These are phyloP conservation scores for Solanum lycopersicoides DNA, from an alignment of 257 asterid genomes.

Conservation along the genomic window DNA sequence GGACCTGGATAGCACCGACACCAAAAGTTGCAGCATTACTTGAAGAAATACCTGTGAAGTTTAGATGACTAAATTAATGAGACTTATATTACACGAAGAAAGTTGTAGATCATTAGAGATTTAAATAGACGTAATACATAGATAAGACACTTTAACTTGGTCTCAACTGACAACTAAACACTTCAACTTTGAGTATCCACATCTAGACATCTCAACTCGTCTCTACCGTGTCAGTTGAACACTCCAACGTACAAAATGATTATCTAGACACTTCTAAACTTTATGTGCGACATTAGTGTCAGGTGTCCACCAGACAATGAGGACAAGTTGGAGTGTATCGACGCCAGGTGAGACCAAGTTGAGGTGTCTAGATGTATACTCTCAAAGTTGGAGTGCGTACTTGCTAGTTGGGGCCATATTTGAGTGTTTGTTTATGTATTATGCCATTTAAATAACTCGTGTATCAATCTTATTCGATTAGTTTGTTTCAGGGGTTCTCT, in stretches of 20 bases:
- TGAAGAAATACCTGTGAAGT: constrained; percentile 64
- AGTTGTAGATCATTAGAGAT: not conserved
- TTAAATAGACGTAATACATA: not conserved
- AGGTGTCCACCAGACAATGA: not conserved
- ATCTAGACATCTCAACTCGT: not conserved
- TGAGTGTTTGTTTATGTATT: not conserved
- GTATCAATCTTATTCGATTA: not conserved
- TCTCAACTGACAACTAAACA: not conserved
- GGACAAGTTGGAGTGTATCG: not conserved
- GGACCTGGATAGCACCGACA: constrained; percentile 78
- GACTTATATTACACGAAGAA: not conserved
- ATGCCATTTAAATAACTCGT: not conserved
- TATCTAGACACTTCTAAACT: not conserved
- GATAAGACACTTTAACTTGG: not conserved
- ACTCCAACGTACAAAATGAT: not conserved
- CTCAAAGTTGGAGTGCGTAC: not conserved
- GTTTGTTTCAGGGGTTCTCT: not conserved
- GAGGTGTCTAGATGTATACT: not conserved
- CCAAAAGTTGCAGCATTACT: constrained; percentile 76
- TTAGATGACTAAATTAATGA: not conserved
- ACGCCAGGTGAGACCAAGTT: not conserved
- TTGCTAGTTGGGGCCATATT: not conserved
- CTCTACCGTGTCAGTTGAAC: not conserved
- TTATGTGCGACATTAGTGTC: not conserved
- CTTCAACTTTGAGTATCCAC: not conserved